Conservation (phyloP, 768 basidiomycete species). For the Lepiota brunneoincarnata region DNA sequence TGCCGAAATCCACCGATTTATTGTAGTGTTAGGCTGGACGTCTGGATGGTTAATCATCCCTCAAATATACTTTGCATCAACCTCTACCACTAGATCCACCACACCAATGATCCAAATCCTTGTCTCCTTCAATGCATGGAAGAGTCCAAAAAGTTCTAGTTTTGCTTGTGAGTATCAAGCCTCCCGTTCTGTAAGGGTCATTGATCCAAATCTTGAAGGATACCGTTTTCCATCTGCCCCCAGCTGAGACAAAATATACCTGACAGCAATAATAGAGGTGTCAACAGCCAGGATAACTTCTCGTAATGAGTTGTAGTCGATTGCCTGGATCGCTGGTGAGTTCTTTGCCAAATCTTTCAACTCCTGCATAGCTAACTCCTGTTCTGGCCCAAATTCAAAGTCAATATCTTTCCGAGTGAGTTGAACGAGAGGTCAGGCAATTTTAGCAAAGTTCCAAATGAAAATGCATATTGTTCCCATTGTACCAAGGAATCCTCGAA, state of each 20-base stretch:
- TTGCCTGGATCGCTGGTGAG: constrained; percentile 7
- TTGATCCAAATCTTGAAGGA: constrained; percentile 19
- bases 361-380: constrained; percentile 5
- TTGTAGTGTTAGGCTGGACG: constrained; percentile 24
- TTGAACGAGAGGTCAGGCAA: constrained; percentile 15
- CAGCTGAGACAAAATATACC: constrained; percentile 14
- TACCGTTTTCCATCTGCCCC: constrained; percentile 11
- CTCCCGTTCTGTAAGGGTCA: constrained; percentile 19
- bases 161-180: constrained; percentile 29
- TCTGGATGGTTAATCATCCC: constrained; percentile 31
- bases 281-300: constrained; percentile 18
- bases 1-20: constrained; percentile 26
- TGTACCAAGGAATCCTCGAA: constrained; percentile 26
- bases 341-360: background rate
- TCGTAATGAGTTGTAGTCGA: constrained; percentile 13
- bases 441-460: constrained; percentile 21
- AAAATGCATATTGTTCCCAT: constrained; percentile 21
- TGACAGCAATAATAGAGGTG: constrained; percentile 15
- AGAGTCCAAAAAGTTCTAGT: constrained; percentile 32
- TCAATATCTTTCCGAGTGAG: constrained; percentile 21
- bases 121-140: constrained; percentile 16
- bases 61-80: constrained; percentile 29
- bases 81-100: constrained; percentile 20
- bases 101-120: constrained; percentile 23
- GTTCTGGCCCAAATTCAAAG: constrained; percentile 16